A percentile compares a stretch with the other conserved stretches of the same genome.
Conservation (phyloP, 768 basidiomycete species). For the Kwoniella bestiolae region DNA sequence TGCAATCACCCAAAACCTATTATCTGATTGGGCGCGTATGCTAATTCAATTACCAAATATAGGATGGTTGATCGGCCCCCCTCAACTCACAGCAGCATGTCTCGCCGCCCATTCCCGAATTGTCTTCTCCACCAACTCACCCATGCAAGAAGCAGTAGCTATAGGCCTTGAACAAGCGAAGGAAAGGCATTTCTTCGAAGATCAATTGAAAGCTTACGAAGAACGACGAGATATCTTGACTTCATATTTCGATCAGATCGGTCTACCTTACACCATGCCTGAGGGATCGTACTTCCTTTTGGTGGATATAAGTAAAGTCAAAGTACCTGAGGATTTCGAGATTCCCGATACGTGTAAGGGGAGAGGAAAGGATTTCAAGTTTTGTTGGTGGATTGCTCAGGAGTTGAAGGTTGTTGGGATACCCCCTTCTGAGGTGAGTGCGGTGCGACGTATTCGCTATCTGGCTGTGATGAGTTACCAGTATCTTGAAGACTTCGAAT, state of each 20-base stretch:
- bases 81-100: slow-evolving; percentile 79
- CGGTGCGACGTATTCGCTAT: too few species aligned
- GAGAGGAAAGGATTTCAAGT: slow-evolving; percentile 87
- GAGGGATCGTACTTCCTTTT: slow-evolving; percentile 91
- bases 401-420: slow-evolving; percentile 90
- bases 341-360: slow-evolving; percentile 77
- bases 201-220: slow-evolving; percentile 73
- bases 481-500: too few species aligned
- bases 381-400: slow-evolving; percentile 93
- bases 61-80: slow-evolving; percentile 91
- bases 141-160: slow-evolving; percentile 91
- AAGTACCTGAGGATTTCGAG: slow-evolving; percentile 81
- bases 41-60: neutral
- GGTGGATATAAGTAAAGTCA: slow-evolving; percentile 61
- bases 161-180: slow-evolving; percentile 80
- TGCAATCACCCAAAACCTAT: neutral
- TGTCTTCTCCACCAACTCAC: slow-evolving; percentile 93
- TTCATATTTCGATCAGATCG: slow-evolving; percentile 78
- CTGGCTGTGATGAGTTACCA: too few species aligned
- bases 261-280: slow-evolving; percentile 82
- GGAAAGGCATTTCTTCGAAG: slow-evolving; percentile 75
- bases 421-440: slow-evolving; percentile 88
- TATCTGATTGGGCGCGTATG: neutral
- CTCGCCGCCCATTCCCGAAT: slow-evolving; percentile 91
- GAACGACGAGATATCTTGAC: slow-evolving; percentile 77